Conservation (phyloP, 768 basidiomycete species). For the Neoboletus magnificus region DNA sequence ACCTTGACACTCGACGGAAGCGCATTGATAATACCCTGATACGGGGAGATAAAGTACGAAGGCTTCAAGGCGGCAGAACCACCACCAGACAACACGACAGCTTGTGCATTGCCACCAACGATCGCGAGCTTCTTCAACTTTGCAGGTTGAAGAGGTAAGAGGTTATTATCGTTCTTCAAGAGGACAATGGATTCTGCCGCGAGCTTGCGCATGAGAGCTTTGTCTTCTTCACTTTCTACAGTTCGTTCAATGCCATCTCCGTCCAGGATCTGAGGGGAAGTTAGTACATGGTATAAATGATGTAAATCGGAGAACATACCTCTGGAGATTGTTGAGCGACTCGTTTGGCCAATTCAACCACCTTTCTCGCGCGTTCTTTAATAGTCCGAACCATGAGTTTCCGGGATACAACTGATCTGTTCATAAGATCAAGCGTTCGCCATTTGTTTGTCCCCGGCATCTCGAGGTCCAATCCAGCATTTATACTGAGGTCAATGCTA, state of each 20-base stretch:
- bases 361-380: slow-evolving; percentile 62
- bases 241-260: slow-evolving; percentile 68
- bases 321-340: slow-evolving; percentile 66
- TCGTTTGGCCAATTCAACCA: slow-evolving; percentile 67
- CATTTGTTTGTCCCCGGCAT: slow-evolving; percentile 79
- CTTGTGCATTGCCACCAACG: slow-evolving; percentile 64
- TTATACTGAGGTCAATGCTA: slow-evolving; percentile 58
- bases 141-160: slow-evolving; percentile 38
- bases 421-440: slow-evolving; percentile 67
- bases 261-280: slow-evolving; percentile 52
- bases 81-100: slow-evolving; percentile 68
- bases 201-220: slow-evolving; percentile 58
- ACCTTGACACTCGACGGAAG: slow-evolving; percentile 50
- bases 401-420: slow-evolving; percentile 53
- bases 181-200: slow-evolving; percentile 72
- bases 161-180: slow-evolving; percentile 59
- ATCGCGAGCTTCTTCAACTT: slow-evolving; percentile 68
- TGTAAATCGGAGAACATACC: slow-evolving; percentile 30
- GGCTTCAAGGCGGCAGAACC: slow-evolving; percentile 70
- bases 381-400: slow-evolving; percentile 66
- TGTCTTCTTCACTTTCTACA: slow-evolving; percentile 59
- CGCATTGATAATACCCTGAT: slow-evolving; percentile 67
- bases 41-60: slow-evolving; percentile 74
- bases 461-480: slow-evolving; percentile 78
- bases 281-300: not conserved